Evolutionary conservation across 441 rosid genomes (phyloP), one percentile per base, ranked within the genome.

Genomic region (Biscutella auriculata): DNA sequence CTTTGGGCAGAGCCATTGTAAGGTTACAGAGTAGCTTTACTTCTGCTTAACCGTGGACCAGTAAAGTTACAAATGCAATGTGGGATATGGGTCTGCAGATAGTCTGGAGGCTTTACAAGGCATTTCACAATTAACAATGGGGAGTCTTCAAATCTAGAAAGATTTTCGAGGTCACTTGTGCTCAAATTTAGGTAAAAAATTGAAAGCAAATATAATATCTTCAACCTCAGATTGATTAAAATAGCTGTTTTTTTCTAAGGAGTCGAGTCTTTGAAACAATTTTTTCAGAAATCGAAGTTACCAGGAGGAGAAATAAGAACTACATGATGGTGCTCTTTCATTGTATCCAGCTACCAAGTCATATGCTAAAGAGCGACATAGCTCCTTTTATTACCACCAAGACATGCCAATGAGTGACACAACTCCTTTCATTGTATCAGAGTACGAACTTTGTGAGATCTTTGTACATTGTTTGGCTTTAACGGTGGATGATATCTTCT

Each of bases 31-130:
- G 73, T 77, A n/a, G 87, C 69, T 5, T 33, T 85, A 50, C 71
- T 85, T 37, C 58, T 85, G 3, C 67, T 80, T 33, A 82, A 80
- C 76, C 71, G 79, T 48, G 81, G 87, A 17, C 71, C 76, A 9
- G 3, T 0, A n/a, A n/a, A n/a, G n/a, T n/a, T n/a, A 84, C 79
- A 82, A 85, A 47, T 85, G 98, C 75, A 91, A 85, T 65, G 86
- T 88, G 67, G 98, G 98, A 58, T 91, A 91, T 73, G 98, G 96
- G 62, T 91, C 88, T 62, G 98, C 84, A 73, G 88, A 91, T 78
- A 88, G 79, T 90, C 29, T 58, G 60, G 78, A 77, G 95, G 64
- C 78, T 91, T 1, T 83, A 85, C 82, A 82, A 84, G 58, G 85
- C 91, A 0, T 91, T 91, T 44, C 87, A 91, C 14, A 70, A 73